Percentiles rank a stretch among this genome's conserved stretches.
Conservation (phyloP, 768 basidiomycete species). For the Lentinula detonsa region DNA sequence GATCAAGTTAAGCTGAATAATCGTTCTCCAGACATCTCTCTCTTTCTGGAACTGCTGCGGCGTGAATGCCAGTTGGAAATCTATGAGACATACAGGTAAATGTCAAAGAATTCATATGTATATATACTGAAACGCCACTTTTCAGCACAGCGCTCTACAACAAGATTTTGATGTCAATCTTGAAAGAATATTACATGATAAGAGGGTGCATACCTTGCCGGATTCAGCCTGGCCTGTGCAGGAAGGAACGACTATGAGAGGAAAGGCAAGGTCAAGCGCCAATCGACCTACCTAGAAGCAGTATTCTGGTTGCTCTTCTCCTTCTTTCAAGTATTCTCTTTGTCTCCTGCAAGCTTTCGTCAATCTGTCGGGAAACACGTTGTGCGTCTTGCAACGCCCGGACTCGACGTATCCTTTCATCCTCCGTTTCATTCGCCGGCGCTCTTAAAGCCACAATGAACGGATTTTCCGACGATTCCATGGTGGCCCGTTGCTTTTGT, state of each 20-base stretch:
- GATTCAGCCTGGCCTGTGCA: conserved; percentile 31
- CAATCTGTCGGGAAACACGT: conserved; percentile 27
- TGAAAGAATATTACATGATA: not conserved
- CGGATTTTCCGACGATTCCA: conserved; percentile 19
- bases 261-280: not conserved
- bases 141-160: conserved; percentile 43
- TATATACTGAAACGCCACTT: conserved; percentile 21
- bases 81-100: conserved; percentile 22
- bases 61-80: conserved; percentile 64
- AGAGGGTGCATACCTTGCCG: conserved; percentile 22
- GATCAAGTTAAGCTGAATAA: conserved; percentile 68
- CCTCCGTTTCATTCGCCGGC: conserved; percentile 28
- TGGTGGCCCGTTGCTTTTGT: not conserved
- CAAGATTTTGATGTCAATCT: not conserved
- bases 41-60: conserved; percentile 57
- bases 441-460: conserved; percentile 22
- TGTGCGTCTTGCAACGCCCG: conserved; percentile 25
- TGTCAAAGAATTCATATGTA: not conserved
- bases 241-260: not conserved
- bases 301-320: conserved; percentile 31
- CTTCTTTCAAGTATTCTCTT: conserved; percentile 27
- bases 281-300: conserved; percentile 26
- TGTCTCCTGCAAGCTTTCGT: conserved; percentile 24
- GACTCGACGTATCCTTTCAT: conserved; percentile 22
- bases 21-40: conserved; percentile 51